phyloP scores from a whole-genome alignment of 2,329 filamentous ascomycete species.

The Cytospora chrysosperma region DNA sequence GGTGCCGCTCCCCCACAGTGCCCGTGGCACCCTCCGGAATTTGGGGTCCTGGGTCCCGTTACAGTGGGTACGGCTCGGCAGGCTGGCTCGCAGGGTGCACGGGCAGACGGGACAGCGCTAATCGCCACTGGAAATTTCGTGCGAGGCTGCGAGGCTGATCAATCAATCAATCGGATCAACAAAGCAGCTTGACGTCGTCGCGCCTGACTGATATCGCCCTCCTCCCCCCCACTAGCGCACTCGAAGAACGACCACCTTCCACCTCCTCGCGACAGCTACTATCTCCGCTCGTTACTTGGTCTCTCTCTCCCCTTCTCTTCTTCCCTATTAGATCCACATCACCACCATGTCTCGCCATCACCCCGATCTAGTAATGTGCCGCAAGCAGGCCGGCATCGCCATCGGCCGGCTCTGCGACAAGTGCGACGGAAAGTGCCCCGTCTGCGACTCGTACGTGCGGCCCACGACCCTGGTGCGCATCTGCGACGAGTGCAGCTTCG shows the following conservation, averaged over 20 bases:
- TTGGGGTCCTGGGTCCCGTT: not conserved
- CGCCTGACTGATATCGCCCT: not conserved
- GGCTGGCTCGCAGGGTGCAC: too few species aligned
- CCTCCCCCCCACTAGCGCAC: too few species aligned
- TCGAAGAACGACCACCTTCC: not conserved
- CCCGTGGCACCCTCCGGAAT: not conserved
- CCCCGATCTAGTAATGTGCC: constrained; percentile 99
- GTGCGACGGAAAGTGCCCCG: constrained; percentile 98
- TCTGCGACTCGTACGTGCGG: constrained; percentile 98
- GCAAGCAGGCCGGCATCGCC: constrained; percentile 95
- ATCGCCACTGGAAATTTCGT: constrained; percentile 14
- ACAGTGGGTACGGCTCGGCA: constrained; percentile 4
- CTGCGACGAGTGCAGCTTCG: constrained; percentile 99
- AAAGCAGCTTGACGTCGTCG: not conserved
- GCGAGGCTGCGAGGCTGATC: constrained; percentile 20
- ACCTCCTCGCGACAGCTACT: not conserved
- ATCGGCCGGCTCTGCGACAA: constrained; percentile 99
- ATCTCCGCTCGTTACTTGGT: not conserved
- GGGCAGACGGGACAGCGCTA: constrained; percentile 5
- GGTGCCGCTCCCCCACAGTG: not conserved
- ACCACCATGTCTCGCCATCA: constrained; percentile 85
- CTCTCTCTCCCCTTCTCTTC: not conserved
- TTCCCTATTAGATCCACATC: not conserved
- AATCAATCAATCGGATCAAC: not conserved
- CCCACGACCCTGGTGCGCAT: constrained; percentile 96